Conservation (phyloP, 1,139 yeast genomes). For the Suzukiozyma palmioleophila region DNA sequence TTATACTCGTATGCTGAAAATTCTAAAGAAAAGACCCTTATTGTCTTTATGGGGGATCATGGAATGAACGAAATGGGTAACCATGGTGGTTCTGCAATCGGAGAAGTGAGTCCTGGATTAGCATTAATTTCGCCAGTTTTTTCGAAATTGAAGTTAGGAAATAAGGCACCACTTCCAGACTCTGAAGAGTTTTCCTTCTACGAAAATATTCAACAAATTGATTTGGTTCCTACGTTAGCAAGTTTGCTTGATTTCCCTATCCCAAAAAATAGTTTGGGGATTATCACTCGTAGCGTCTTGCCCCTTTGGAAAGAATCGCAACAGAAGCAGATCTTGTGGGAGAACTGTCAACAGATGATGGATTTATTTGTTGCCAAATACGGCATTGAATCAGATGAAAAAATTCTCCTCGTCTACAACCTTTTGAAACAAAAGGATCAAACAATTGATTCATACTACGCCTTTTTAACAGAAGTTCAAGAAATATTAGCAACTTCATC, state of each 20-base stretch:
- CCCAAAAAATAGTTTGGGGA: constrained; percentile 83
- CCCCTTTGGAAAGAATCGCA: constrained; percentile 46
- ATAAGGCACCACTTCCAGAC: constrained; percentile 32
- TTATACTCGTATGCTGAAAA: constrained; percentile 43
- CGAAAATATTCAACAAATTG: constrained; percentile 66
- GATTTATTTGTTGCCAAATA: constrained; percentile 26
- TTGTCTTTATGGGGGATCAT: constrained; percentile 87
- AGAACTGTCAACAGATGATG: constrained; percentile 63
- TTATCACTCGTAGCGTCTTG: constrained; percentile 55
- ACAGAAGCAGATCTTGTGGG: constrained; percentile 37
- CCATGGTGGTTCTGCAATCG: constrained; percentile 91
- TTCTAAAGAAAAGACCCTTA: constrained; percentile 47
- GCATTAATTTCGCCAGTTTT: constrained; percentile 64
- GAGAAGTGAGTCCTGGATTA: constrained; percentile 87
- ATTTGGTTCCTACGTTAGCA: constrained; percentile 81
- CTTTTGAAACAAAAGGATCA: constrained; percentile 7
- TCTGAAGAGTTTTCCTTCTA: constrained; percentile 49
- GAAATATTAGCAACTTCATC: constrained; percentile 57
- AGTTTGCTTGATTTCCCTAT: constrained; percentile 72
- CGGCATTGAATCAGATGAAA: constrained; percentile 8
- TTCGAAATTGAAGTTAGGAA: constrained; percentile 16
- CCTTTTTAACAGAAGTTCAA: constrained; percentile 50
- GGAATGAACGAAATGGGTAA: constrained; percentile 95
- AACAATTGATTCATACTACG: constrained; percentile 22
- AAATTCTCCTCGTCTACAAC: constrained; percentile 13